Percentiles rank a stretch among this genome's conserved stretches.
Evolutionary conservation across 2,329 filamentous ascomycete genomes (phyloP).

Genomic region (Zarea fungicola): DNA sequence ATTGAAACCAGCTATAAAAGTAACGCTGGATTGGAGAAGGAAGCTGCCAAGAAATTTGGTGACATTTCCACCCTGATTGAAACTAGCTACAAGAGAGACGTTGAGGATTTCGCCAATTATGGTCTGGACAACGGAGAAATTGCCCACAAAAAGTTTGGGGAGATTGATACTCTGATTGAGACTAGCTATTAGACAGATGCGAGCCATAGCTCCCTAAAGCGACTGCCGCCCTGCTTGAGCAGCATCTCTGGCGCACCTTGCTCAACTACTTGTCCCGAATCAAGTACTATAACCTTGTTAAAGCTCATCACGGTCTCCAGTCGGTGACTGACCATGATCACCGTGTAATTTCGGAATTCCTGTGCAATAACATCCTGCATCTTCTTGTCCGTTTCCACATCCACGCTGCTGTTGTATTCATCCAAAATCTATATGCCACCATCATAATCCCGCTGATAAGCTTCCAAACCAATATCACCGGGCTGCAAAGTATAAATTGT

Average conservation of each 20-base stretch:
- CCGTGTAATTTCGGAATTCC: slow-evolving; percentile 39
- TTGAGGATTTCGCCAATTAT: background rate
- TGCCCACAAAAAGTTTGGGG: background rate
- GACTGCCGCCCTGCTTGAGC: too few relatives aligned
- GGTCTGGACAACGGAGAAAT: background rate
- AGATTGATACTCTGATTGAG: background rate
- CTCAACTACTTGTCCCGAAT: slow-evolving; percentile 44
- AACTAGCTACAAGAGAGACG: background rate
- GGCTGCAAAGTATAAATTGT: too few relatives aligned
- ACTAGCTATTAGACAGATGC: background rate
- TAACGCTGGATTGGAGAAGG: too few relatives aligned
- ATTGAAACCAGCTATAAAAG: background rate
- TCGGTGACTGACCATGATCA: slow-evolving; percentile 33
- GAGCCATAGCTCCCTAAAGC: slow-evolving; percentile 51
- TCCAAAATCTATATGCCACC: background rate
- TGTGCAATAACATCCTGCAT: slow-evolving; percentile 21
- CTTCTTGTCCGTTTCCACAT: slow-evolving; percentile 19
- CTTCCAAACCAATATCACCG: background rate
- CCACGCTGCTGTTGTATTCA: slow-evolving; percentile 16
- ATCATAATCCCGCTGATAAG: too few relatives aligned
- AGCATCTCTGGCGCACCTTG: slow-evolving; percentile 53
- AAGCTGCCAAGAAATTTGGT: background rate
- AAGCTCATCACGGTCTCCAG: slow-evolving; percentile 37
- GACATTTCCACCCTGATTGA: background rate
- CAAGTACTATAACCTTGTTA: slow-evolving; percentile 15